A percentile compares a stretch with the other conserved stretches of the same genome.
phyloP scores from a whole-genome alignment of 345 rosid genomes.

The Lepidium aucheri region DNA sequence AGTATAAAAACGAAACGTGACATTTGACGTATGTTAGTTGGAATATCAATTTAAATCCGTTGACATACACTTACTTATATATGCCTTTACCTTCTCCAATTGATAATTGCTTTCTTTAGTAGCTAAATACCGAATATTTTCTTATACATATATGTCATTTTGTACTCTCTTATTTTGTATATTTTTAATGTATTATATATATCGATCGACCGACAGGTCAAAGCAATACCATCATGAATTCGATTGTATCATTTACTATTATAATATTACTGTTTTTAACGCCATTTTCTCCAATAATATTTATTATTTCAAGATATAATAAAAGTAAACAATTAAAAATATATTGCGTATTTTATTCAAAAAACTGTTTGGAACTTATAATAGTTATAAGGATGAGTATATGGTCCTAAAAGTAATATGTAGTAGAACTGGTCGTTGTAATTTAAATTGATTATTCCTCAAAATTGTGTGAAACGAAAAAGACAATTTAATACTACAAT shows the following conservation, averaged over 20 bases:
- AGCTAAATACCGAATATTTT: not conserved
- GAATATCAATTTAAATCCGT: constrained; percentile 12
- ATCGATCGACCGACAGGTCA: not conserved
- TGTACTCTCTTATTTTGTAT: not conserved
- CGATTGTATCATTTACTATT: not conserved
- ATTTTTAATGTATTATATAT: not conserved
- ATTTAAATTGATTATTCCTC: not conserved
- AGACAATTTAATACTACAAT: not conserved
- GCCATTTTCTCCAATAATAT: too few species aligned
- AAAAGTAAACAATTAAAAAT: not conserved
- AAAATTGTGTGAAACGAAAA: not conserved
- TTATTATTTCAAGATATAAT: not conserved
- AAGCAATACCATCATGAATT: not conserved
- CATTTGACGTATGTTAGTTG: not conserved
- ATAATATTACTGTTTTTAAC: not conserved
- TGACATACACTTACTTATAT: constrained; percentile 7
- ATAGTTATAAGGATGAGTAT: too few species aligned
- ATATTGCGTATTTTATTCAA: too few species aligned
- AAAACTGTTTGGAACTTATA: too few species aligned
- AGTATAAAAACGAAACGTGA: not conserved
- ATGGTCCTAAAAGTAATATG: too few species aligned
- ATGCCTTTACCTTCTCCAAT: not conserved
- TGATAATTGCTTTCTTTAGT: not conserved
- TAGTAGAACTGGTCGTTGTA: too few species aligned
- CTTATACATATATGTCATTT: not conserved